Conservation (phyloP, 2,329 filamentous ascomycete genomes). For the Fusarium austroafricanum region DNA sequence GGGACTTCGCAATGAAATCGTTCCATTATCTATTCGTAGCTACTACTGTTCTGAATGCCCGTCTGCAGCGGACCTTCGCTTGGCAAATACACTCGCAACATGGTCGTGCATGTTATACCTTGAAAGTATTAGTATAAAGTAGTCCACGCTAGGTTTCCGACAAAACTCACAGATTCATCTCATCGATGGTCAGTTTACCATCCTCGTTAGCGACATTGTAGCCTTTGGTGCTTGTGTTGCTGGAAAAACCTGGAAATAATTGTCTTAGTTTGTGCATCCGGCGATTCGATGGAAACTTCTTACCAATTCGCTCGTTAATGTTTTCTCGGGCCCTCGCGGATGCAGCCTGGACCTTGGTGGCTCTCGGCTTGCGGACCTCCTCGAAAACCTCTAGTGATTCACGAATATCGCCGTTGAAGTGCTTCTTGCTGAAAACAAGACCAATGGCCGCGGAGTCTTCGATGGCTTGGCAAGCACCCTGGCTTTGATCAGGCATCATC, state of each 20-base stretch:
- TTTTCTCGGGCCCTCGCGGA: background rate
- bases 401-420: background rate
- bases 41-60: too few relatives aligned
- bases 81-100: background rate
- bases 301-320: constrained; percentile 9
- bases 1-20: too few relatives aligned
- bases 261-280: background rate
- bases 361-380: background rate
- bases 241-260: background rate
- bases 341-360: constrained; percentile 5
- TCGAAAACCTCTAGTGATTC: background rate
- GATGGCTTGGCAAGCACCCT: background rate
- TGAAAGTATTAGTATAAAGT: background rate
- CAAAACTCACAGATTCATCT: background rate
- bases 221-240: background rate
- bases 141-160: accelerated
- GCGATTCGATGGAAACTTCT: accelerated
- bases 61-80: background rate
- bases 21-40: too few relatives aligned
- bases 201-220: background rate
- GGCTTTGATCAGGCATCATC: constrained; percentile 12
- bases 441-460: constrained; percentile 1
- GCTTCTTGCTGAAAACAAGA: background rate
- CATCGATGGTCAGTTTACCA: background rate
- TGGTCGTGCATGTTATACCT: background rate